Percentiles rank a stretch among this genome's conserved stretches.
These are phyloP conservation scores for Epicoccum nigrum DNA, from an alignment of 2,329 filamentous ascomycete species.

Conservation along the genomic window DNA sequence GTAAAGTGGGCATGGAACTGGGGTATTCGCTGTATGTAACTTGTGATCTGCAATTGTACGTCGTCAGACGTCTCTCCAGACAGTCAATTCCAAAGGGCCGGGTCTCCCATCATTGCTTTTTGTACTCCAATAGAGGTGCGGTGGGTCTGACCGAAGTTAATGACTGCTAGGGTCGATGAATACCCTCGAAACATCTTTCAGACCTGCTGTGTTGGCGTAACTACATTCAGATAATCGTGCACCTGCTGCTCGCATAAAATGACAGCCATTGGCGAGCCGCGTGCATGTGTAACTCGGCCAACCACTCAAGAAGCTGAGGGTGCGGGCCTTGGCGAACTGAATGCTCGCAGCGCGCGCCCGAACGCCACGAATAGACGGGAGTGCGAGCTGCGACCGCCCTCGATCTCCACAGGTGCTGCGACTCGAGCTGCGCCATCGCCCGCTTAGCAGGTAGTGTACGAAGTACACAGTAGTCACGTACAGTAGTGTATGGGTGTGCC, in stretches of 20 bases:
- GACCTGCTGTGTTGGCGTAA: slow-evolving; percentile 11
- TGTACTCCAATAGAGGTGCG: slow-evolving; percentile 2
- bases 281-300: slow-evolving; percentile 1
- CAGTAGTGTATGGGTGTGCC: slow-evolving; percentile 7
- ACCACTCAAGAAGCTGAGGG: slow-evolving; percentile 15
- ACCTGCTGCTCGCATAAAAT: slow-evolving; percentile 11
- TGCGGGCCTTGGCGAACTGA: slow-evolving; percentile 15
- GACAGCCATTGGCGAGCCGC: slow-evolving; percentile 12
- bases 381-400: slow-evolving; percentile 29
- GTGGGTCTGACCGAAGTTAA: neutral
- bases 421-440: slow-evolving; percentile 25
- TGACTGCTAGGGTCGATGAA: neutral
- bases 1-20: slow-evolving; percentile 5
- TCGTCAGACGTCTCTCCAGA: slow-evolving; percentile 6
- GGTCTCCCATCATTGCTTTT: slow-evolving; percentile 16
- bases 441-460: slow-evolving; percentile 12
- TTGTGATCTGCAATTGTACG: slow-evolving; percentile 17
- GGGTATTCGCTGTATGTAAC: slow-evolving; percentile 12
- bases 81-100: slow-evolving; percentile 12
- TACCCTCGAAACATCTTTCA: slow-evolving; percentile 4
- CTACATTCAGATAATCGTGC: slow-evolving; percentile 18
- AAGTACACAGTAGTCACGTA: no score
- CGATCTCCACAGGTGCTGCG: slow-evolving; percentile 19
- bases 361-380: slow-evolving; percentile 35
- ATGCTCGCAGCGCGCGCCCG: slow-evolving; percentile 24